Evolutionary conservation across 495 filamentous ascomycete genomes (phyloP), one percentile per base, ranked within the genome.

Genomic region (Schizothecium vesticola): DNA sequence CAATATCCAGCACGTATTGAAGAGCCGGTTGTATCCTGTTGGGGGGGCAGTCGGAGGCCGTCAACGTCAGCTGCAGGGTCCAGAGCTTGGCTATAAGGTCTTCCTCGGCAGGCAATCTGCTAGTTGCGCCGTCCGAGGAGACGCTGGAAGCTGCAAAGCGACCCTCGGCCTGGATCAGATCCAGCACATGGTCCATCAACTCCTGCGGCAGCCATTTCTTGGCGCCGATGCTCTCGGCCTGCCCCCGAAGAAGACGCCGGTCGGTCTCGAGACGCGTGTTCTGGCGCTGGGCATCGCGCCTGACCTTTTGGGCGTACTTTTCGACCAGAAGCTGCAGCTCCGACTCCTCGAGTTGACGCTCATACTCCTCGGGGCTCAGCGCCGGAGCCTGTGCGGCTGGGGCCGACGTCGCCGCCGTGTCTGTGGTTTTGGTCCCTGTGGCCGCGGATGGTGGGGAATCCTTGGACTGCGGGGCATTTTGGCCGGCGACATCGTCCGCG

Each of bases 261-360:
- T 97, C 93, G 11, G 90, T 96, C 66, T 92, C 87, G 31, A 94
- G 80, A 71, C 90, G 90, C 0, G 83, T 81, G 61, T 86, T 86
- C 73, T 93, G 90, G 7, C 92, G 87, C 64, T 81, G 78, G 12
- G 88, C 88, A 74, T 91, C 88, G 68, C 83, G 85, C 74, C 79
- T 87, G 69, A 86, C 87, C 75, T 91, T 94, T 13, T 87, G 78
- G 0, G 88, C 88, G 75, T 92, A 81, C 71, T 92, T 94, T 57
- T 97, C 94, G 10, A 97, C 88, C 19, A 96, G 77, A 33, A 89
- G 78, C 77, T 97, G 92, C 23, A 99, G 82, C 68, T 92, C 90
- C 29, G 91, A 89, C 62, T 90, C 86, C 72, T 96, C 92, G 21
- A 97, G 82, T 75, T 93, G 90, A 66, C 80, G 85, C 72, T 96